A percentile compares a stretch with the other conserved stretches of the same genome.
Evolutionary conservation across 2,329 filamentous ascomycete species (phyloP).

Genomic region (Pseudogymnoascus destructans): DNA sequence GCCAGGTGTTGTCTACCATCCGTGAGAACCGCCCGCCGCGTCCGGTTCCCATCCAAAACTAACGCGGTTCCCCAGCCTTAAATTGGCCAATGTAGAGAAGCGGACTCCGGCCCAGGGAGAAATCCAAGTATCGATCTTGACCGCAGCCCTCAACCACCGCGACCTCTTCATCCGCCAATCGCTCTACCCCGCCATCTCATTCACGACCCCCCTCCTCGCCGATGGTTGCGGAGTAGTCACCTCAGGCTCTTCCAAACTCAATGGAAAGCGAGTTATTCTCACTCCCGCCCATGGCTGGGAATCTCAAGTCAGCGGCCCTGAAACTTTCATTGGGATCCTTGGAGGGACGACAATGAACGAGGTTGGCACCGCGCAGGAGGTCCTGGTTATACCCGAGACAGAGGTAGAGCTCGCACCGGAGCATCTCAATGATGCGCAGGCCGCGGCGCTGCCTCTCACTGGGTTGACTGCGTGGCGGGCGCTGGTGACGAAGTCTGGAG

Average conservation of each 20-base stretch:
- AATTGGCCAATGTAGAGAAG: slow-evolving; percentile 46
- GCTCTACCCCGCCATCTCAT: slow-evolving; percentile 76
- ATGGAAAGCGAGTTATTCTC: slow-evolving; percentile 61
- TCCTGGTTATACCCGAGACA: slow-evolving; percentile 50
- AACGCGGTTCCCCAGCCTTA: slow-evolving; percentile 36
- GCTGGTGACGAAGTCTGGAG: slow-evolving; percentile 62
- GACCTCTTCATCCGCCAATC: slow-evolving; percentile 90
- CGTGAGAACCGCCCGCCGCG: slow-evolving; percentile 33
- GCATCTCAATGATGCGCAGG: slow-evolving; percentile 61
- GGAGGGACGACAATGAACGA: slow-evolving; percentile 54
- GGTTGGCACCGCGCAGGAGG: slow-evolving; percentile 63
- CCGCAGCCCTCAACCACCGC: slow-evolving; percentile 83
- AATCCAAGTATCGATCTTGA: slow-evolving; percentile 61
- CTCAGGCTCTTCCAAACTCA: slow-evolving; percentile 34
- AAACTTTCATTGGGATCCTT: slow-evolving; percentile 51
- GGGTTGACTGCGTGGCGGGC: slow-evolving; percentile 85
- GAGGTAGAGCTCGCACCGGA: slow-evolving; percentile 66
- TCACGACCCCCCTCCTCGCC: slow-evolving; percentile 63
- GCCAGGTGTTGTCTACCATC: slow-evolving; percentile 80
- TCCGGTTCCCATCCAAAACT: slow-evolving; percentile 13
- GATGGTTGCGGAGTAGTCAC: slow-evolving; percentile 72
- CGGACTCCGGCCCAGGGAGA: slow-evolving; percentile 53
- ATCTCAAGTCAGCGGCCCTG: slow-evolving; percentile 57
- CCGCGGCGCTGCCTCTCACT: slow-evolving; percentile 71
- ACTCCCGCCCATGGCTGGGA: slow-evolving; percentile 71